These are phyloP conservation scores for Acer campestre DNA, from an alignment of 345 rosid genomes.

Conservation along the genomic window DNA sequence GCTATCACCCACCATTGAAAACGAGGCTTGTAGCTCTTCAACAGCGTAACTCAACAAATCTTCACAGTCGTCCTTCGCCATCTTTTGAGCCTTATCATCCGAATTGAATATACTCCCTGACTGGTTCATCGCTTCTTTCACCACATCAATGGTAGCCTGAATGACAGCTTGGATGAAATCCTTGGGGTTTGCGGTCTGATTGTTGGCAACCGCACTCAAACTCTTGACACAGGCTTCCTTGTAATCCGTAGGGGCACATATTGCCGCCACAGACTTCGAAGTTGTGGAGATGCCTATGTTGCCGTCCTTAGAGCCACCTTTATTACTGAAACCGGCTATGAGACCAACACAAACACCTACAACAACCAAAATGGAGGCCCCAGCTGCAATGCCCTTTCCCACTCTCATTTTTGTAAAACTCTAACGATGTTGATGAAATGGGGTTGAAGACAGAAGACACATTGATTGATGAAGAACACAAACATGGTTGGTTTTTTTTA, in stretches of 20 bases:
- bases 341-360: slow-evolving; percentile 36
- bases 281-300: slow-evolving; percentile 16
- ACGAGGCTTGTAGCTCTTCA: slow-evolving; percentile 43
- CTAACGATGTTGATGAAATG: neutral
- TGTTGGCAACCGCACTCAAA: slow-evolving; percentile 22
- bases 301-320: neutral
- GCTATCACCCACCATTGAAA: slow-evolving; percentile 37
- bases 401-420: slow-evolving; percentile 4
- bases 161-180: slow-evolving; percentile 45
- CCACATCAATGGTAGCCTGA: slow-evolving; percentile 29
- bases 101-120: neutral
- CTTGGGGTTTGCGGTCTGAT: slow-evolving; percentile 28
- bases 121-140: slow-evolving; percentile 25
- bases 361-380: slow-evolving; percentile 35
- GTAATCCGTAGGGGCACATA: slow-evolving; percentile 40
- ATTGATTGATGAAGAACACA: neutral
- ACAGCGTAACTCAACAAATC: slow-evolving; percentile 45
- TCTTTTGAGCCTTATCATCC: slow-evolving; percentile 22
- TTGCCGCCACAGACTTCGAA: slow-evolving; percentile 31
- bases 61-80: slow-evolving; percentile 52
- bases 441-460: neutral
- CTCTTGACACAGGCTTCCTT: slow-evolving; percentile 36
- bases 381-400: slow-evolving; percentile 15
- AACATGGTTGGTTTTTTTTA: neutral
- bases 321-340: slow-evolving; percentile 13